Evolutionary conservation across 768 basidiomycete genomes (phyloP).

Genomic region (Tricholoma hemisulphureum): DNA sequence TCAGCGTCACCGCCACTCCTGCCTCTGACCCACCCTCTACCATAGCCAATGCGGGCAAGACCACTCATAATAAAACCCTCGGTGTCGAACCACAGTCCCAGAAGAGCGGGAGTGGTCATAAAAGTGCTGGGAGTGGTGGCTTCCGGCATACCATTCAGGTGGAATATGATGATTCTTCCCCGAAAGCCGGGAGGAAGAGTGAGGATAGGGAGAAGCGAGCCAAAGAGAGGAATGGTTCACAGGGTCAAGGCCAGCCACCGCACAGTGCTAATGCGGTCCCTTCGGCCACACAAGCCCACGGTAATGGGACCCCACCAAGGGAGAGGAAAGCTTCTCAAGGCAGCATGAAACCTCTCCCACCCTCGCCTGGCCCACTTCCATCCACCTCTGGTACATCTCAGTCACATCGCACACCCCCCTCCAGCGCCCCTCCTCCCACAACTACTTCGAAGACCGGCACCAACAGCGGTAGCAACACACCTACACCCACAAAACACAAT

Average conservation of each 20-base stretch:
- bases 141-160: slow-evolving; percentile 95
- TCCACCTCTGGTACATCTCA: background rate
- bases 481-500: slow-evolving; percentile 11
- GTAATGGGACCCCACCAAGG: slow-evolving; percentile 19
- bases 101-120: slow-evolving; percentile 35
- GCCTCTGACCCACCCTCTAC: background rate
- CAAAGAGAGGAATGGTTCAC: slow-evolving; percentile 2
- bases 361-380: slow-evolving; percentile 17
- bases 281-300: slow-evolving; percentile 5
- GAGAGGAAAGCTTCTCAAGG: slow-evolving; percentile 33
- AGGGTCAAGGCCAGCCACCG: background rate
- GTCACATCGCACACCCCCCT: background rate
- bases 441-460: background rate
- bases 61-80: slow-evolving; percentile 1
- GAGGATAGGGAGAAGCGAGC: slow-evolving; percentile 24
- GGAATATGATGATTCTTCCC: slow-evolving; percentile 75
- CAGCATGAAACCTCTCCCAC: slow-evolving; percentile 33
- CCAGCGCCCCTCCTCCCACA: background rate
- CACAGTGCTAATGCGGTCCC: slow-evolving; percentile 6
- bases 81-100: slow-evolving; percentile 14
- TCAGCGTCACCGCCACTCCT: background rate
- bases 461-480: background rate
- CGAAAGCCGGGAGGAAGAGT: slow-evolving; percentile 29
- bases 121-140: slow-evolving; percentile 34
- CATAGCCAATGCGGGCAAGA: no score